Evolutionary conservation across 2,329 filamentous ascomycete genomes (phyloP).

Genomic region (Talaromyces sp.): DNA sequence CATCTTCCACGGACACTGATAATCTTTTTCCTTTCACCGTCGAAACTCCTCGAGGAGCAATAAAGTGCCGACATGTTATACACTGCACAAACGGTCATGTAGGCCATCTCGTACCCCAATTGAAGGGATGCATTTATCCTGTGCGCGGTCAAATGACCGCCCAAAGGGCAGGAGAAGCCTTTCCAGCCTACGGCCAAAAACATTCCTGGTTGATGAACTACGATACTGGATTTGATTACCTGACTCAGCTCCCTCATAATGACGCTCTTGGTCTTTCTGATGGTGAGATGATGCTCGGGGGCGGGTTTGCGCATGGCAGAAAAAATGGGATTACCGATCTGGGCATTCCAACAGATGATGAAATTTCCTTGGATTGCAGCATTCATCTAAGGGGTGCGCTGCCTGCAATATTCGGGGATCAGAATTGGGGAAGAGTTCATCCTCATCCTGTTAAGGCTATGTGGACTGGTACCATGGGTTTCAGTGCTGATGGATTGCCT

Average conservation of each 20-base stretch:
- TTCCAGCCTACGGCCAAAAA: conserved; percentile 30
- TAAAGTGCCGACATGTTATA: conserved; percentile 51
- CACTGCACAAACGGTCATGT: conserved; percentile 59
- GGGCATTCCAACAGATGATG: conserved; percentile 48
- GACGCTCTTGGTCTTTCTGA: not conserved
- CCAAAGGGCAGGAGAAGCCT: conserved; percentile 32
- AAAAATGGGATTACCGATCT: conserved; percentile 47
- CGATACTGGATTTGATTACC: conserved; percentile 50
- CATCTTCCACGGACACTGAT: conserved; percentile 25
- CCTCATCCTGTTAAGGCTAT: conserved; percentile 25
- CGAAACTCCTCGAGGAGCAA: conserved; percentile 39
- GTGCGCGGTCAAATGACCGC: conserved; percentile 44
- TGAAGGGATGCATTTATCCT: conserved; percentile 39
- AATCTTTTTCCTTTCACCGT: not conserved
- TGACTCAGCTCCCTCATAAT: conserved; percentile 44
- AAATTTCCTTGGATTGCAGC: not conserved
- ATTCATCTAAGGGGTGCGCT: conserved; percentile 16
- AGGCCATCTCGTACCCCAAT: conserved; percentile 49
- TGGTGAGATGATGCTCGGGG: conserved; percentile 55
- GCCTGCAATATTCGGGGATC: conserved; percentile 25
- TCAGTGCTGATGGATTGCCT: conserved; percentile 49
- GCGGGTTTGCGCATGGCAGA: conserved; percentile 48
- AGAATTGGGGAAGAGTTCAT: conserved; percentile 24
- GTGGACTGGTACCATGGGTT: conserved; percentile 48
- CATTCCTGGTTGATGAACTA: conserved; percentile 54